phyloP scores from a whole-genome alignment of 73 alveolate genomes.

The Breviolum minutum region DNA sequence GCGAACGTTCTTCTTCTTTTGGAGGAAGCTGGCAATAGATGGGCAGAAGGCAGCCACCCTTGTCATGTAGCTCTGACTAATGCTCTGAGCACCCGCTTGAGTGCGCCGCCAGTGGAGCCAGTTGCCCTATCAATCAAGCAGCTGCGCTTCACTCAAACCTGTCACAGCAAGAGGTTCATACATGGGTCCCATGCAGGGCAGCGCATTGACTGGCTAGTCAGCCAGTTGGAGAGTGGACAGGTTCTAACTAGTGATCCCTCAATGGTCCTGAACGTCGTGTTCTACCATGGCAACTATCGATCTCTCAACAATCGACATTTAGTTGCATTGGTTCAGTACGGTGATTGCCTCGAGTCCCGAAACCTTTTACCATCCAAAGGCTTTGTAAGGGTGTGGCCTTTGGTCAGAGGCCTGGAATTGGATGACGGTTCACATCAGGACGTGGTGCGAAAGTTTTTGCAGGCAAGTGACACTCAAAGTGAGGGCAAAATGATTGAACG shows the following conservation, averaged over 20 bases:
- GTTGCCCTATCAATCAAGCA: not conserved
- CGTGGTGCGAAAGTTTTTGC: slow-evolving; percentile 51
- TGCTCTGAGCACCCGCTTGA: not conserved
- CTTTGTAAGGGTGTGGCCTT: slow-evolving; percentile 60
- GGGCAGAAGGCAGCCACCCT: slow-evolving; percentile 19
- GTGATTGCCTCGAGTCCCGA: not conserved
- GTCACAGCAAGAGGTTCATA: slow-evolving; percentile 47
- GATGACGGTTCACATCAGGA: slow-evolving; percentile 74
- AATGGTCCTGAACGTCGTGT: slow-evolving; percentile 51
- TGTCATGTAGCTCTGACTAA: slow-evolving; percentile 14
- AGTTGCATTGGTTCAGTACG: slow-evolving; percentile 19
- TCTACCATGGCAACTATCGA: slow-evolving; percentile 31
- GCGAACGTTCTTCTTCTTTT: not conserved
- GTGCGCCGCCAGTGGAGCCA: not conserved
- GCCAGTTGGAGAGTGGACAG: not conserved
- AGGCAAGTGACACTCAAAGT: slow-evolving; percentile 15
- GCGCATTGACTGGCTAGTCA: slow-evolving; percentile 33
- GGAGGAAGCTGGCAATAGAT: not conserved
- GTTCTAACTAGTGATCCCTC: slow-evolving; percentile 15
- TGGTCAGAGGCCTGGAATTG: slow-evolving; percentile 46
- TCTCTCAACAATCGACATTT: slow-evolving; percentile 61
- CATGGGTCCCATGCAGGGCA: slow-evolving; percentile 70
- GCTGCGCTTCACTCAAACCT: slow-evolving; percentile 15
- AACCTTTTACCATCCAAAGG: slow-evolving; percentile 6
- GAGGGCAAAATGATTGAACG: slow-evolving; percentile 46